phyloP scores from a whole-genome alignment of 2,329 filamentous ascomycete genomes.

The Aspergillus viridinutans region DNA sequence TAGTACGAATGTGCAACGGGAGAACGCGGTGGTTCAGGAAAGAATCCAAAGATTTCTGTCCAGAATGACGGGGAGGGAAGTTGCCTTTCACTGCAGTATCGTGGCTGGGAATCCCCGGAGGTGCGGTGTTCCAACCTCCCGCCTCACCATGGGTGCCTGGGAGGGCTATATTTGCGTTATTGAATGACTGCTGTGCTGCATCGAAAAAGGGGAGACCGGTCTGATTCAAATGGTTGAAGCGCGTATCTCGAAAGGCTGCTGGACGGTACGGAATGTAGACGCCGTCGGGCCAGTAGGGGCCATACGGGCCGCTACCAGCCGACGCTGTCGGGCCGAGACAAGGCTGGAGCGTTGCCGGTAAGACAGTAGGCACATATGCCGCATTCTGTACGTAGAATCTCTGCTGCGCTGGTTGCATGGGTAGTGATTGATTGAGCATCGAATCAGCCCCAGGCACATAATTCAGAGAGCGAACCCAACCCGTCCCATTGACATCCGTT shows the following conservation, averaged over 20 bases:
- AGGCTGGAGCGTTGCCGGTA: slow-evolving; percentile 57
- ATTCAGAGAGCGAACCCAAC: slow-evolving; percentile 43
- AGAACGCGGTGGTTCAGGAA: slow-evolving; percentile 24
- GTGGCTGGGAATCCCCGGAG: slow-evolving; percentile 22
- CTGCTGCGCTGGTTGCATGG: slow-evolving; percentile 37
- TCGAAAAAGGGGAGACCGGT: slow-evolving; percentile 26
- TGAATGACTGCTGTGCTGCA: slow-evolving; percentile 21
- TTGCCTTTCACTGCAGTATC: slow-evolving; percentile 31
- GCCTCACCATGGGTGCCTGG: slow-evolving; percentile 23
- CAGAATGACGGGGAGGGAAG: slow-evolving; percentile 36
- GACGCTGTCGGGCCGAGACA: slow-evolving; percentile 56
- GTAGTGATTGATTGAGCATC: slow-evolving; percentile 55
- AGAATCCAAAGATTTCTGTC: slow-evolving; percentile 27
- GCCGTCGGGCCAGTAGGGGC: slow-evolving; percentile 62
- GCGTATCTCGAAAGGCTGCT: slow-evolving; percentile 53
- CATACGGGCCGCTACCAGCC: slow-evolving; percentile 54
- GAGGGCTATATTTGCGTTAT: slow-evolving; percentile 24
- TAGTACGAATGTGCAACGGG: slow-evolving; percentile 25
- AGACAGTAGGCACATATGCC: slow-evolving; percentile 54
- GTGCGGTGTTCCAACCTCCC: slow-evolving; percentile 30
- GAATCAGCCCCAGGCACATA: slow-evolving; percentile 55
- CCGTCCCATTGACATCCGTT: slow-evolving; percentile 32
- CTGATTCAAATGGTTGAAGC: slow-evolving; percentile 31
- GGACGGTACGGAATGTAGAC: slow-evolving; percentile 58
- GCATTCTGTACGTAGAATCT: slow-evolving; percentile 42